Conservation (phyloP, 2,329 filamentous ascomycete genomes). For the Xylaria sp. region DNA sequence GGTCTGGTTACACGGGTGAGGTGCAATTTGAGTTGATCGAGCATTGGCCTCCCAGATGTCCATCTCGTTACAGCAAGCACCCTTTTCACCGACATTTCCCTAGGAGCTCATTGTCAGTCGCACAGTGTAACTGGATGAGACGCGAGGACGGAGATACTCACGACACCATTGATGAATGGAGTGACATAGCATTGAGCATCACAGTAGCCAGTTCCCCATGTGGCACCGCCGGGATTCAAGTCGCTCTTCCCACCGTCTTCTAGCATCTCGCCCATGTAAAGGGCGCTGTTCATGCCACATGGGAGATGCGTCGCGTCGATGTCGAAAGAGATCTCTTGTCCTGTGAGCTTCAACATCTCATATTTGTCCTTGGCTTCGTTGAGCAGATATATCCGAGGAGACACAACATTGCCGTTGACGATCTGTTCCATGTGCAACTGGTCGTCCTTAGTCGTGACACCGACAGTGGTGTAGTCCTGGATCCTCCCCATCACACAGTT, state of each 20-base stretch:
- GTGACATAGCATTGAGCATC: constrained; percentile 53
- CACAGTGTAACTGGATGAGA: not conserved
- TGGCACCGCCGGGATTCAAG: constrained; percentile 52
- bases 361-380: constrained; percentile 65
- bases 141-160: constrained; percentile 39
- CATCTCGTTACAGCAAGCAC: constrained; percentile 55
- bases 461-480: constrained; percentile 55
- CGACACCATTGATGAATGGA: constrained; percentile 54
- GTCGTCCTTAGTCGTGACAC: constrained; percentile 48
- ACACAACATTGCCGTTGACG: constrained; percentile 48
- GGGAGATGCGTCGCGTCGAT: constrained; percentile 71
- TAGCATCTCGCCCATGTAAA: constrained; percentile 72
- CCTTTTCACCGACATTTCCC: constrained; percentile 51
- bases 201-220: constrained; percentile 54
- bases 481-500: constrained; percentile 66
- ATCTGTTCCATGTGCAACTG: constrained; percentile 55
- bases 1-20: constrained; percentile 52
- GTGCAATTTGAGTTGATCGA: constrained; percentile 51
- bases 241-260: constrained; percentile 65
- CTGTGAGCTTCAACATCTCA: constrained; percentile 68
- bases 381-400: constrained; percentile 68
- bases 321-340: constrained; percentile 72
- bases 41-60: constrained; percentile 55
- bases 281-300: constrained; percentile 71
- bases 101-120: constrained; percentile 37